Conservation (phyloP, 495 filamentous ascomycete species). For the Chaetomidium leptoderma region DNA sequence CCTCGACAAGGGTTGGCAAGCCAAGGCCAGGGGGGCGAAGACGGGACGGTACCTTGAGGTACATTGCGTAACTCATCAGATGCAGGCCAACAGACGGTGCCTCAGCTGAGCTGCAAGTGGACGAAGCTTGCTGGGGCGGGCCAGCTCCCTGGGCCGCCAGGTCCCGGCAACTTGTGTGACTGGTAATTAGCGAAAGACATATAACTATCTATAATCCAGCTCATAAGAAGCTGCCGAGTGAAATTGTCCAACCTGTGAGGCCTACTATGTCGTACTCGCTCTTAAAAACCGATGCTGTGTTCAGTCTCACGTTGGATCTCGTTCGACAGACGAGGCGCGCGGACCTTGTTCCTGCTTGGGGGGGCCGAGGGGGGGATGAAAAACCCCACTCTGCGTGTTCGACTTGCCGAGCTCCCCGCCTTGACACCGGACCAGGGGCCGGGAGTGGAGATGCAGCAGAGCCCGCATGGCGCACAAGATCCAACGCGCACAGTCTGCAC, state of each 20-base stretch:
- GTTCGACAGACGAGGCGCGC: no score
- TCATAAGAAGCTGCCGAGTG: neutral
- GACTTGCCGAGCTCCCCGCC: constrained; percentile 21
- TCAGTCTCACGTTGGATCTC: neutral
- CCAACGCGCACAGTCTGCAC: neutral
- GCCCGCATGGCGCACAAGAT: constrained; percentile 10
- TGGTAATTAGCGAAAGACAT: constrained; percentile 15
- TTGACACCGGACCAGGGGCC: constrained; percentile 24
- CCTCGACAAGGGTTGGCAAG: constrained; percentile 19
- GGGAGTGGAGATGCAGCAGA: constrained; percentile 17
- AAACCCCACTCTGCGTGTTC: constrained; percentile 16
- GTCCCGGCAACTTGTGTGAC: constrained; percentile 10
- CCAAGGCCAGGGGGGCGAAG: constrained; percentile 12
- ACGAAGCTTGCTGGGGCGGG: neutral
- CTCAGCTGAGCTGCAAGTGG: constrained; percentile 10
- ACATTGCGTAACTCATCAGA: neutral
- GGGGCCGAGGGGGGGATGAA: no score
- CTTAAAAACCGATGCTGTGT: no score
- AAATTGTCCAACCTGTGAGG: no score
- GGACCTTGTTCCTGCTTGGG: no score
- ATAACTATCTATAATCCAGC: neutral
- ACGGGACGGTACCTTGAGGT: constrained; percentile 1
- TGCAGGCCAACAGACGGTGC: neutral
- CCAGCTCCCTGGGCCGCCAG: neutral
- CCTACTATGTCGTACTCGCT: no score